Evolutionary conservation across 768 basidiomycete species (phyloP).

Genomic region (Termitomyces sp.): DNA sequence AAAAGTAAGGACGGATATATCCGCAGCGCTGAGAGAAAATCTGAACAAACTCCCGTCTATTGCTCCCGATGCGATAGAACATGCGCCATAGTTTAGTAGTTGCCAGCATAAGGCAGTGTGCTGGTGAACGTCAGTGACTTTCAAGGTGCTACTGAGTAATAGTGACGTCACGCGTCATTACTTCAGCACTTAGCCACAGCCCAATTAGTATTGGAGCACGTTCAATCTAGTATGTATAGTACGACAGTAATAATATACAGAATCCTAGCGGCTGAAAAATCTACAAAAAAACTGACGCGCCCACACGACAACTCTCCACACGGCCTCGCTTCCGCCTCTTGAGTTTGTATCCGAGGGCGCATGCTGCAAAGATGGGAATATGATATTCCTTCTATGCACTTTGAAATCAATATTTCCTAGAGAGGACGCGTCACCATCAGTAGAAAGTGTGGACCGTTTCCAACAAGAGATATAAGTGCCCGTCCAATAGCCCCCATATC

Average conservation of each 20-base stretch:
- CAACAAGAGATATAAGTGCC: conserved; percentile 29
- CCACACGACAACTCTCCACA: neutral
- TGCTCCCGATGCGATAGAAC: neutral
- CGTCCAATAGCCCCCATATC: conserved; percentile 32
- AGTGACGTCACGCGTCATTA: too few relatives aligned
- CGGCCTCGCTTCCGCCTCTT: neutral
- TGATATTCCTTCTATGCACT: conserved; percentile 29
- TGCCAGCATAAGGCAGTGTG: neutral
- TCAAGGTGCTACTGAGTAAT: too few relatives aligned
- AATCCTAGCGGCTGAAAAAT: neutral
- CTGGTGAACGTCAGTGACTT: neutral
- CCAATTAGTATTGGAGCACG: too few relatives aligned
- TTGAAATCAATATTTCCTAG: conserved; percentile 29
- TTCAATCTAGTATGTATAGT: too few relatives aligned
- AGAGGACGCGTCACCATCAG: too few relatives aligned
- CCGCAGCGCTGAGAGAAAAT: neutral
- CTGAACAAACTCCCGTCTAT: neutral
- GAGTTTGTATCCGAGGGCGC: neutral
- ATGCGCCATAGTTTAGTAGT: neutral
- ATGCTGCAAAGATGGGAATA: conserved; percentile 18
- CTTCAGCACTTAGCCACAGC: too few relatives aligned
- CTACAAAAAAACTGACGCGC: neutral
- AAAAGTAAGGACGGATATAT: neutral
- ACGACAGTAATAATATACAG: neutral
- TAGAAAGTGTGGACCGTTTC: conserved; percentile 20